These are phyloP conservation scores for Auxenochlorella pyrenoidosa DNA, from an alignment of 139 green algal species.

Conservation along the genomic window DNA sequence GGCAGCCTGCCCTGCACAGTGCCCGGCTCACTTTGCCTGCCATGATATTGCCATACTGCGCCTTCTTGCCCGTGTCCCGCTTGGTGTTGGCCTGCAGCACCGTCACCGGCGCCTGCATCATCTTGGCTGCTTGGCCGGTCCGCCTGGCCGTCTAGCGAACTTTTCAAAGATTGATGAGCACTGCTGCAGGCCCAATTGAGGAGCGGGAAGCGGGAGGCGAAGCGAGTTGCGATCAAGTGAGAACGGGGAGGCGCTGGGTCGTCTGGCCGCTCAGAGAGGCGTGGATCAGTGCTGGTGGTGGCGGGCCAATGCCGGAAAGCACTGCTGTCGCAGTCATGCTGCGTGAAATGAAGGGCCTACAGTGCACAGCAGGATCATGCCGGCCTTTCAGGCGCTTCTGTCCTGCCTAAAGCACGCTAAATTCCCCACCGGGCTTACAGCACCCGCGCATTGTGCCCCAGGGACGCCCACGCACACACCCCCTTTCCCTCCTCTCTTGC, in stretches of 20 bases:
- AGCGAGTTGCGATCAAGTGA: neutral
- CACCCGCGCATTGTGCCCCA: neutral
- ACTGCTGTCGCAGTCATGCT: neutral
- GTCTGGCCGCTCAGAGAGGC: neutral
- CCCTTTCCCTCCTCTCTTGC: neutral
- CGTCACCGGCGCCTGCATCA: conserved; percentile 62
- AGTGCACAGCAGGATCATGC: too few species aligned
- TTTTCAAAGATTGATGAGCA: neutral
- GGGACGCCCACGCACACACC: neutral
- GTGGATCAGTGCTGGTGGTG: neutral
- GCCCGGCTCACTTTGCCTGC: conserved; percentile 89
- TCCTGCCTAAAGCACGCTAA: too few species aligned
- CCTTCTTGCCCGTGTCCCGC: conserved; percentile 93
- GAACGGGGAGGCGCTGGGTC: neutral
- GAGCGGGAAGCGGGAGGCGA: neutral
- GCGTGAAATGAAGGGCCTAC: neutral
- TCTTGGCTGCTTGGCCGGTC: conserved; percentile 3
- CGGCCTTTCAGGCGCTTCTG: too few species aligned
- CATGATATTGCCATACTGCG: conserved; percentile 95
- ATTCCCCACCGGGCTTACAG: neutral
- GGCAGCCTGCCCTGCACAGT: neutral
- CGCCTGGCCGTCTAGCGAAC: neutral
- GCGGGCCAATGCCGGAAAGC: neutral
- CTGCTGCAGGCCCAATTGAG: neutral
- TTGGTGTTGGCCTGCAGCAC: conserved; percentile 83